Base-by-base conservation (phyloP, 2,329 filamentous ascomycete genomes). In the Microdochium paspali region DNA sequence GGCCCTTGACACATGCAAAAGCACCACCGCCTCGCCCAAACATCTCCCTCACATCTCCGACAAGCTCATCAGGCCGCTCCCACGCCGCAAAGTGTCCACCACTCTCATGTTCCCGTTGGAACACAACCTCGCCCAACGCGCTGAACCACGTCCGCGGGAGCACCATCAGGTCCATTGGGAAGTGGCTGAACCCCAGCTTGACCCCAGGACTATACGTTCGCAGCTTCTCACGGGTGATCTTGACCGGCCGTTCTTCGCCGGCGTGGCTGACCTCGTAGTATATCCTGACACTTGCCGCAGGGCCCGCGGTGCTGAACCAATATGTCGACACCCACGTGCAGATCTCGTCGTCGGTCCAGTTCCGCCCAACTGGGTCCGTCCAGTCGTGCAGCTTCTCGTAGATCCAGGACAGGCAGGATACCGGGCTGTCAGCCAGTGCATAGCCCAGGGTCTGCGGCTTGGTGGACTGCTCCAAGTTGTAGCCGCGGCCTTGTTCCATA, bases 301-400 rank as follows among this genome's bases (percentile, higher is more conserved):
- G 81, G 0, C 87, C 85, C 1, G 84, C 82, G 0, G 67, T 74
- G 9, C 78, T 82, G 64, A 89, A 89, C 59, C 76, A 80, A 61
- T 90, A 90, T 32, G 90, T 75, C 45, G 73, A 79, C 1, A 90
- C 65, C 87, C 85, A 91, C 0, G 81, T 87, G 24, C 87, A 65
- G 9, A 90, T 74, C 65, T 90, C 85, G 47, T 90, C 84, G 51
- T 88, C 82, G 0, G 79, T 84, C 85, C 85, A 90, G 0, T 76
- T 67, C 57, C 89, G 89, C 15, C 35, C 35, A 7, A 28, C 26
- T 1, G 55, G 56, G 56, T 90, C 85, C 0, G 81, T 82, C 87
- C 86, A 91, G 55, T 86, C 82, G 54, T 84, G 79, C 31, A 91
- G 66, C 60, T 91, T 91, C 65, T 91, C 87, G 54, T 86, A 86